A percentile compares a stretch with the other conserved stretches of the same genome.
Conservation (phyloP, 2,329 filamentous ascomycete species). For the Fusarium musae region DNA sequence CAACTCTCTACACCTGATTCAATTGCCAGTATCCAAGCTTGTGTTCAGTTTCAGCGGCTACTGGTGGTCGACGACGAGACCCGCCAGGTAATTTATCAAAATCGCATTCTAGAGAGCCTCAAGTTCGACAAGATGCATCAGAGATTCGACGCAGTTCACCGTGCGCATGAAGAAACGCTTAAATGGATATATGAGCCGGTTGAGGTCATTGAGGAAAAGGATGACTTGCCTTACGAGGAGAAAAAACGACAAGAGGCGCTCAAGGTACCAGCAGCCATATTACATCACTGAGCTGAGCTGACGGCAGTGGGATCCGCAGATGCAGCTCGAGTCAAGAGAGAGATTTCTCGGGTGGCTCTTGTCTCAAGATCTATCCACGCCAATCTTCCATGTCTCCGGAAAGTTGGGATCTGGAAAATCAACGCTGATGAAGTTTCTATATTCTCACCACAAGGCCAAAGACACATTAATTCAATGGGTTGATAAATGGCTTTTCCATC, state of each 20-base stretch:
- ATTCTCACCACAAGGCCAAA: not conserved
- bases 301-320: rapidly evolving
- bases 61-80: rapidly evolving
- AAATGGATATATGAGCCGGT: not conserved
- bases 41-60: not conserved
- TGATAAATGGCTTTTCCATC: not conserved
- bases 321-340: not conserved
- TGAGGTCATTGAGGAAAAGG: rapidly evolving
- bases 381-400: not conserved
- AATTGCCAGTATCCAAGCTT: rapidly evolving
- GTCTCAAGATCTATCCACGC: rapidly evolving
- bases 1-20: rapidly evolving
- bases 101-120: not conserved
- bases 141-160: not conserved
- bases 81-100: rapidly evolving
- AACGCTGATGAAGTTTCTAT: not conserved
- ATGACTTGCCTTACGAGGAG: too few species aligned
- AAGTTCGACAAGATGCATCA: not conserved
- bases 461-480: not conserved
- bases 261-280: rapidly evolving
- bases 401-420: not conserved
- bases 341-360: not conserved
- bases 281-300: rapidly evolving
- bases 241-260: not conserved
- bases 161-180: not conserved